These are phyloP conservation scores for Triticum timopheevii DNA, from an alignment of 176 grass and related monocot genomes.

Conservation along the genomic window DNA sequence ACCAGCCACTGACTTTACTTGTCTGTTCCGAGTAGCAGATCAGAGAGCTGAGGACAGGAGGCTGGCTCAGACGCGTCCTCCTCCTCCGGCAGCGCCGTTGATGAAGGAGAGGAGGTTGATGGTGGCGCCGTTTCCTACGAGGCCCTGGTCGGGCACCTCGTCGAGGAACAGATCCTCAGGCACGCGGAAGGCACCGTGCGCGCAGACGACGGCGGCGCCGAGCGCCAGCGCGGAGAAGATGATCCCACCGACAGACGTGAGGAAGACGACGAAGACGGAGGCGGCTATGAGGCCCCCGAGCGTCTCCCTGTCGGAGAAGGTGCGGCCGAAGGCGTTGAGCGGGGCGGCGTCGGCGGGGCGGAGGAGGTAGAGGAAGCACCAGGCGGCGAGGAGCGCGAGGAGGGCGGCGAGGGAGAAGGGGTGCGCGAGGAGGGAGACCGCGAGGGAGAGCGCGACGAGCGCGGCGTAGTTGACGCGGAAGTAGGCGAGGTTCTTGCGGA, in stretches of 20 bases:
- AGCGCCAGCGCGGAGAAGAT: conserved; percentile 26
- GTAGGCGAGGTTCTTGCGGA: conserved; percentile 60
- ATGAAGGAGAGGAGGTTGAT: conserved; percentile 23
- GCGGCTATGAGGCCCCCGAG: conserved; percentile 4
- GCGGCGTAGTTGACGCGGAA: conserved; percentile 98
- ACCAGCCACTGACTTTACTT: not conserved
- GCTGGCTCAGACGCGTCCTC: not conserved
- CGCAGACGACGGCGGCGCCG: conserved; percentile 20
- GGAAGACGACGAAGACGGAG: conserved; percentile 13
- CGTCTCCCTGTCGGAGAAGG: conserved; percentile 25
- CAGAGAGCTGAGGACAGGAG: not conserved
- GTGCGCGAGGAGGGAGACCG: not conserved
- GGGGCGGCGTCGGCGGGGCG: conserved; percentile 1
- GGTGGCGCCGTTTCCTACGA: not conserved
- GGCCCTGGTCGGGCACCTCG: not conserved
- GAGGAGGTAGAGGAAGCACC: conserved; percentile 24
- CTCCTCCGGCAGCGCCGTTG: not conserved
- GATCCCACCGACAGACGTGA: conserved; percentile 21
- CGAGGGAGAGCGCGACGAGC: conserved; percentile 10
- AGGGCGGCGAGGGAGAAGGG: conserved; percentile 19
- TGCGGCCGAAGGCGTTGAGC: not conserved
- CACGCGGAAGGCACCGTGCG: conserved; percentile 11
- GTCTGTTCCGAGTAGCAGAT: not conserved
- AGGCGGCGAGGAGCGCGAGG: conserved; percentile 17
- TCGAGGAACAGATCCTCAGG: conserved; percentile 15